These are phyloP conservation scores for Periglandula ipomoeae DNA, from an alignment of 2,329 filamentous ascomycete genomes.

Conservation along the genomic window DNA sequence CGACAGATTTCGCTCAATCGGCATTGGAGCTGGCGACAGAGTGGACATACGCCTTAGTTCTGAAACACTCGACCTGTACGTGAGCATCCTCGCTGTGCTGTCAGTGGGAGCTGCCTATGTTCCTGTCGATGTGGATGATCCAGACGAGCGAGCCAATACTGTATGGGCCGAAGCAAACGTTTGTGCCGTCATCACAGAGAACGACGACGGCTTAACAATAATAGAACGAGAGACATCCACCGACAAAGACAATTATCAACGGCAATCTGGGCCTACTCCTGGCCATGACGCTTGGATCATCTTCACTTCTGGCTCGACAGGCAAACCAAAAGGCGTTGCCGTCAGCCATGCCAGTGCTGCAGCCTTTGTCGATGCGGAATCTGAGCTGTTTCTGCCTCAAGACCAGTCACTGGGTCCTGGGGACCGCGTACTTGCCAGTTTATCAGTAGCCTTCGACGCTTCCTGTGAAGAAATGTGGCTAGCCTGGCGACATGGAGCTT, in stretches of 20 bases:
- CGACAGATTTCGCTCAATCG: conserved; percentile 2
- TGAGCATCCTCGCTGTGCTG: conserved; percentile 11
- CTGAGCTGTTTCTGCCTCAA: conserved; percentile 10
- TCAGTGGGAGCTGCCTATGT: conserved; percentile 12
- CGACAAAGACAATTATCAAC: background rate
- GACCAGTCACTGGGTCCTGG: conserved; percentile 10
- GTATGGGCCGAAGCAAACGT: conserved; percentile 12
- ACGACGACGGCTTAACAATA: conserved; percentile 2
- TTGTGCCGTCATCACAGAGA: conserved; percentile 10
- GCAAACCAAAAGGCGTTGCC: conserved; percentile 15
- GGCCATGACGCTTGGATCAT: conserved; percentile 15
- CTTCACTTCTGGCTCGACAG: conserved; percentile 14
- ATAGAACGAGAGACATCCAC: background rate
- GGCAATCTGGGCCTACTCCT: background rate
- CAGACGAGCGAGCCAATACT: conserved; percentile 11
- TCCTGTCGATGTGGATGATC: conserved; percentile 13
- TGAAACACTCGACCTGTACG: conserved; percentile 11
- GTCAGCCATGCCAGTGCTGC: conserved; percentile 14
- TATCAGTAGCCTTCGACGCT: conserved; percentile 14
- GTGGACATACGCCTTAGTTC: conserved; percentile 12
- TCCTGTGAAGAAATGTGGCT: conserved; percentile 16
- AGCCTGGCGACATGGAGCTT: conserved; percentile 13
- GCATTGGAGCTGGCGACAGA: conserved; percentile 10
- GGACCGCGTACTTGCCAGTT: conserved; percentile 13
- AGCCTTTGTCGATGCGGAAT: conserved; percentile 15